Conservation (phyloP, 805 yeast genomes). For the Debaryomyces tyrocola region DNA sequence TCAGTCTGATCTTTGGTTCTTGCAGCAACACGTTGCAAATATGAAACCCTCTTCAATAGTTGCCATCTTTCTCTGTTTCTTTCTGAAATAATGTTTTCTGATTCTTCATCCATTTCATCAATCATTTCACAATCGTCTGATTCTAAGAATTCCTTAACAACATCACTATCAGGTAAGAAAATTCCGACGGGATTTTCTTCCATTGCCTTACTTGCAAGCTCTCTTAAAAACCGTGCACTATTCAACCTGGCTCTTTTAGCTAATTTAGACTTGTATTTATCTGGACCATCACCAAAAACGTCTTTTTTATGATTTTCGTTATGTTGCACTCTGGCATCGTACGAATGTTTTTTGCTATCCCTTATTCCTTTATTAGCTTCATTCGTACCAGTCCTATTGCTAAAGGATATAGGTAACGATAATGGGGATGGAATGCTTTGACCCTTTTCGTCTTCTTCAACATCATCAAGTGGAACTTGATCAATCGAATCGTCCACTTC, state of each 20-base stretch:
- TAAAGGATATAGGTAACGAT: constrained; percentile 61
- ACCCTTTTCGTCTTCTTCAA: constrained; percentile 23
- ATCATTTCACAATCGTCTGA: constrained; percentile 40
- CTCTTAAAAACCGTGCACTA: constrained; percentile 54
- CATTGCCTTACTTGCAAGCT: constrained; percentile 54
- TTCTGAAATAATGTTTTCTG: constrained; percentile 36
- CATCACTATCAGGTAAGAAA: constrained; percentile 58
- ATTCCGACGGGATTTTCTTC: constrained; percentile 27
- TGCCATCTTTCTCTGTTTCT: constrained; percentile 64
- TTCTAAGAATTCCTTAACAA: constrained; percentile 55
- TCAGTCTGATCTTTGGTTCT: constrained; percentile 42
- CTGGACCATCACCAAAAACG: constrained; percentile 75
- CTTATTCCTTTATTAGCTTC: constrained; percentile 81
- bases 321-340: constrained; percentile 77
- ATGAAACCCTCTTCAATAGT: constrained; percentile 67
- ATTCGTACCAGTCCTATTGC: constrained; percentile 74
- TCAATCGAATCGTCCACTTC: constrained; percentile 13
- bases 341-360: constrained; percentile 76
- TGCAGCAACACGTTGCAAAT: constrained; percentile 65
- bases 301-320: constrained; percentile 66
- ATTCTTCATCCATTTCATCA: constrained; percentile 37
- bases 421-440: constrained; percentile 30
- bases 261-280: constrained; percentile 51
- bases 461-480: constrained; percentile 23
- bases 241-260: constrained; percentile 52